Evolutionary conservation across 352 stramenopile genomes (phyloP).

Genomic region (Globisporangium spiculum): DNA sequence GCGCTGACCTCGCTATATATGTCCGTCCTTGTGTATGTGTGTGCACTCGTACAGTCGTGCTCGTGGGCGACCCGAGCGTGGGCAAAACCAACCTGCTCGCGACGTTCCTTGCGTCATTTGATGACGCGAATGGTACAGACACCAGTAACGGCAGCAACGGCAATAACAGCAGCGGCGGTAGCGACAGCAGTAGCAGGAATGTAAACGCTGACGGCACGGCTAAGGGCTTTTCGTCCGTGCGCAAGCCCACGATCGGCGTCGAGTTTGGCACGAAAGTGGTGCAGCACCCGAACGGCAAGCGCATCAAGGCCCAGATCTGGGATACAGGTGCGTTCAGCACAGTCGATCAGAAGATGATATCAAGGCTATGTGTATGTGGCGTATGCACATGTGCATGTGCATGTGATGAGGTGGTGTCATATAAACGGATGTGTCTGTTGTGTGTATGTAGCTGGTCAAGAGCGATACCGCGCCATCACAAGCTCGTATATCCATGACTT

Average conservation of each 20-base stretch:
- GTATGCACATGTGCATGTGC: background rate
- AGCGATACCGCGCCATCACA: conserved; percentile 81
- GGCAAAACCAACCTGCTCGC: conserved; percentile 90
- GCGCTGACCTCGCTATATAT: background rate
- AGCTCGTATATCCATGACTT: conserved; percentile 38
- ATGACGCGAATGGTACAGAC: conserved; percentile 15
- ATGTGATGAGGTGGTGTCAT: background rate
- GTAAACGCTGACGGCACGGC: conserved; percentile 33
- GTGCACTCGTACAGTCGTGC: conserved; percentile 40
- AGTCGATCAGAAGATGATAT: background rate
- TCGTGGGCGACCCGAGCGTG: conserved; percentile 82
- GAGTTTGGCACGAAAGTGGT: conserved; percentile 84
- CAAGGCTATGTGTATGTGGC: background rate
- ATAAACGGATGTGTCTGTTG: background rate
- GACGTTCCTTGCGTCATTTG: conserved; percentile 61
- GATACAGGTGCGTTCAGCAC: conserved; percentile 41
- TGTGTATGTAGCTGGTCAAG: conserved; percentile 45
- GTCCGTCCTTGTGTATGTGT: background rate
- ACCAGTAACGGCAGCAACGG: background rate
- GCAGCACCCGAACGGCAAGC: conserved; percentile 66
- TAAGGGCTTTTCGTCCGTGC: conserved; percentile 46
- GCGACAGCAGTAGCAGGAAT: background rate
- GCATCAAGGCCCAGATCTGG: conserved; percentile 85
- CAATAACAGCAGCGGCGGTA: background rate
- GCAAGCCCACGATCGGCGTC: conserved; percentile 78